Evolutionary conservation across 1,284 basidiomycete genomes (phyloP).

Genomic region (Cystobasidiaceae sp.): DNA sequence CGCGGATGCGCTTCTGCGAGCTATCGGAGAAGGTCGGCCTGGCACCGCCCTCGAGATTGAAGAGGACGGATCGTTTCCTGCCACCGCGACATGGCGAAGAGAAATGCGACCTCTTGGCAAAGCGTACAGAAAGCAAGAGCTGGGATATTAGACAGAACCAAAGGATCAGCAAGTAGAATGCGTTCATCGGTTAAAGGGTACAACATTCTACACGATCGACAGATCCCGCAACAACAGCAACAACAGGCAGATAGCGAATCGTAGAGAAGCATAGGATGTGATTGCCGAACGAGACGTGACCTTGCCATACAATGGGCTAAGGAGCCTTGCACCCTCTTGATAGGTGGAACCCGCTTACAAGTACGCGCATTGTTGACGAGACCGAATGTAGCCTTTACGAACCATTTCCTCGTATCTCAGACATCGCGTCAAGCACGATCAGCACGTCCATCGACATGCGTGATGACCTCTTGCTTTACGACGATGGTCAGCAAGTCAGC

Average conservation of each 20-base stretch:
- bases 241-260: too few relatives aligned
- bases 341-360: too few relatives aligned
- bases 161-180: not conserved
- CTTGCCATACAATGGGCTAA: too few relatives aligned
- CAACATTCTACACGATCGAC: too few relatives aligned
- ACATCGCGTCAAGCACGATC: too few relatives aligned
- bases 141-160: constrained; percentile 11
- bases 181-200: not conserved
- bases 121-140: constrained; percentile 7
- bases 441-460: not conserved
- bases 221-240: too few relatives aligned
- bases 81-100: constrained; percentile 19
- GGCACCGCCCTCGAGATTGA: constrained; percentile 29
- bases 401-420: too few relatives aligned
- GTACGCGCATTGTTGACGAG: too few relatives aligned
- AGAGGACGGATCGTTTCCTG: constrained; percentile 31
- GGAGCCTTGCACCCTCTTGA: too few relatives aligned
- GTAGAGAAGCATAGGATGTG: too few relatives aligned
- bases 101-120: constrained; percentile 17
- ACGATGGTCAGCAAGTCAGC: not conserved
- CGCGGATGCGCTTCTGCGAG: constrained; percentile 17
- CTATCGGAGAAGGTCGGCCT: constrained; percentile 25
- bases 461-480: not conserved
- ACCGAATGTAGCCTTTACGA: too few relatives aligned
- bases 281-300: too few relatives aligned